Conservation (phyloP, 2,329 filamentous ascomycete genomes). For the Colletotrichum lupini region DNA sequence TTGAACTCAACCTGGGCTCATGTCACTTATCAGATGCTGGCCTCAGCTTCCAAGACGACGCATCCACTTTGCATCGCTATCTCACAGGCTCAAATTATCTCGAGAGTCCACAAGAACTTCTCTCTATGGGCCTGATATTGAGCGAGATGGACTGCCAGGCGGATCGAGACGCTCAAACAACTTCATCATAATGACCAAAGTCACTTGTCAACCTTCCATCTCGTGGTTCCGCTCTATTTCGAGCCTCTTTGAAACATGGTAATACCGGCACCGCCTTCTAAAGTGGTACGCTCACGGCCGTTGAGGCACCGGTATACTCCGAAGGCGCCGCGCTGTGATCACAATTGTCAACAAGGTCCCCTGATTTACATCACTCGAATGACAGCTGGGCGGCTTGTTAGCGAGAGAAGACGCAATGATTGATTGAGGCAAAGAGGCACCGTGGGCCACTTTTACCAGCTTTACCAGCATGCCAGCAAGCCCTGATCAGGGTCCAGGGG, state of each 20-base stretch:
- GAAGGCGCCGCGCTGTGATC: not conserved
- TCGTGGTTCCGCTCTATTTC: conserved; percentile 11
- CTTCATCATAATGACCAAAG: not conserved
- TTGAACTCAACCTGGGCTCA: not conserved
- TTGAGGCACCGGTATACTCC: conserved; percentile 7
- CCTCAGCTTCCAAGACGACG: conserved; percentile 8
- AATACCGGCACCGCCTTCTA: conserved; percentile 18
- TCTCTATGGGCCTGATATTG: conserved; percentile 5
- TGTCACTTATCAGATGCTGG: conserved; percentile 30
- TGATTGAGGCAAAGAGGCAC: conserved; percentile 14
- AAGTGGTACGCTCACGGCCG: conserved; percentile 12
- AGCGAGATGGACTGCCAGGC: not conserved
- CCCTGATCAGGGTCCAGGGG: conserved; percentile 19
- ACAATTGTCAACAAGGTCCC: not conserved
- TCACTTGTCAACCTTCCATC: not conserved
- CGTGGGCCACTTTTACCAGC: not conserved
- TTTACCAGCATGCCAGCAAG: not conserved
- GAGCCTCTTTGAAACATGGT: conserved; percentile 22
- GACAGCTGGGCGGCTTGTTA: not conserved
- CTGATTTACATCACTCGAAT: not conserved
- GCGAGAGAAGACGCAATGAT: not conserved
- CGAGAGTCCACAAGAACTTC: not conserved
- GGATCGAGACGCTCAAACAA: conserved; percentile 14
- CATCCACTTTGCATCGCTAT: conserved; percentile 2
- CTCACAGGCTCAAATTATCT: not conserved